Base-by-base conservation (phyloP, 2,329 filamentous ascomycete genomes). In the Daldinia sp. region DNA sequence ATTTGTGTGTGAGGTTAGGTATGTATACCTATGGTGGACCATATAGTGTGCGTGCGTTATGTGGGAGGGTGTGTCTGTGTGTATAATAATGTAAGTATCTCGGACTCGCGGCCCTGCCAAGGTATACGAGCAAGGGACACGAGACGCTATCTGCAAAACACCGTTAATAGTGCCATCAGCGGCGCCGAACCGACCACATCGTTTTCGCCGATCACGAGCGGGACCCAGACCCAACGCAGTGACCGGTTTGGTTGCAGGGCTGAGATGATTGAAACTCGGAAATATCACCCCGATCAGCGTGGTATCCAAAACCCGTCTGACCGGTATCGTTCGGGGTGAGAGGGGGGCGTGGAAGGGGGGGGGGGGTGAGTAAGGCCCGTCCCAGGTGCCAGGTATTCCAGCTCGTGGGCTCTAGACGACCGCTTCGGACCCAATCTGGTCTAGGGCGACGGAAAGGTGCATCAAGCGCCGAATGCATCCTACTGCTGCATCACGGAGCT, bases 371-470 rank as follows among this genome's bases (percentile, higher is more conserved):
- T 59, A 54, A 46, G 46, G 28, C 44, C 55, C 41, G 59, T 55
- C n/a, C 48, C 50, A 55, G 42, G 59, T 39, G 28, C 50, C 35
- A 59, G 30, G 42, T 35, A 20, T 61, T 59, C 61, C 61, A 72
- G 67, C 63, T 65, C 67, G 55, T 65, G 63, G 66, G 60, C 60
- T 44, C 56, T 46, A 58, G 23, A 20, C 33, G 54, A n/a, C 64
- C 64, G 67, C 56, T 61, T 69, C 67, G 69, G 67, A 54, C 69
- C 69, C 55, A 72, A 68, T 72, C 54, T 68, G 67, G 69, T 33
- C 50, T 72, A 72, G 65, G 60, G 60, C 42, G 56, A 58, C 70
- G 70, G 70, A 65, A 72, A 67, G 63, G 50, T 70, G 70, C 70
- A 72, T 54, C 60, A 50, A 70, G 67, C 67, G 60, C 59, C 65